Evolutionary conservation across 179 eudicot genomes (phyloP), one percentile per base, ranked within the genome.

Genomic region (Dionaea muscipula): DNA sequence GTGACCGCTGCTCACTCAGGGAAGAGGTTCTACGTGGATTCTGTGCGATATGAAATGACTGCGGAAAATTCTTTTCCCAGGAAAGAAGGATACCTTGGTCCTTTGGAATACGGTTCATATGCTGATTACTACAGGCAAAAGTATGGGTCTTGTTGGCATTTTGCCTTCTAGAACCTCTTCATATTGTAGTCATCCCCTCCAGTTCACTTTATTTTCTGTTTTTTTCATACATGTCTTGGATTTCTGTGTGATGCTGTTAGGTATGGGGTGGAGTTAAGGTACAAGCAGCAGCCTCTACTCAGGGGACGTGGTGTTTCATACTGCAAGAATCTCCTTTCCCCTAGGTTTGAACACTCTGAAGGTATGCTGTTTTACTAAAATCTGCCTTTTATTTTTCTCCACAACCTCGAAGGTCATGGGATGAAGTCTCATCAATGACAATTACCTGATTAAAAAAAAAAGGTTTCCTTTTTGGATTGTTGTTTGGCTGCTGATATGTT

Each of bases 1-100:
- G 86, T 91, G 52, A 91, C 98, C 41, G 96, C 98, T 64, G 98
- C 98, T 68, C 98, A 91, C 65, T 91, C 98, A 41, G 98, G 98
- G 56, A 91, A 91, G 81, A 80, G 98, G 69, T 91, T 91, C 64
- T 91, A 80, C 70, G 96, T 91, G 45, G 94, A 91, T 64, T 91
- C 94, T 53, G 72, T 91, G 27, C 80, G 94, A 20, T 75, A 66
- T 74, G 98, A 91, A 63, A 87, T 91, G 94, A 87, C 88, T 54
- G 94, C 98, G 1, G 96, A 84, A 68, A 84, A 84, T 63, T 84
- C 98, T 52, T 91, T 91, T 59, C 98, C 98, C 0, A 83, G 95
- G 81, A 91, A 91, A 73, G 98, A 91, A 69, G 98, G 98, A 26
- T 91, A 91, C 72, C 94, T 87, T 63, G 98, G 98, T 64, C 94